These are phyloP conservation scores for Macrophomina phaseolina DNA, from an alignment of 2,329 filamentous ascomycete species.

Conservation along the genomic window DNA sequence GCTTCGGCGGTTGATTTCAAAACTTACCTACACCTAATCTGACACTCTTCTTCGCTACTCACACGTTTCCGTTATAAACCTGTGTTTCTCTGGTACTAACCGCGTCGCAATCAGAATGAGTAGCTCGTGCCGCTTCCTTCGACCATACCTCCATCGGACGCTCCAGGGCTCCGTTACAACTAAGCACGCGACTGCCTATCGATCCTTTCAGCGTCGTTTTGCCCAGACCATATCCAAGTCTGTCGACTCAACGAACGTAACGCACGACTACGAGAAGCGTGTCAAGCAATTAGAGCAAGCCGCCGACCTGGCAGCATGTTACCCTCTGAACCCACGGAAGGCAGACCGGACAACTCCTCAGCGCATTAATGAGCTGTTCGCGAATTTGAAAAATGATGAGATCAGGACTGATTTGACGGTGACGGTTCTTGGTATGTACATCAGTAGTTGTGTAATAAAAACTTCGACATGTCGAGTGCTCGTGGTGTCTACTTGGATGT, in stretches of 20 bases:
- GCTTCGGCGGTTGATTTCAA: conserved; percentile 59
- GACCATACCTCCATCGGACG: conserved; percentile 59
- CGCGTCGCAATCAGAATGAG: conserved; percentile 53
- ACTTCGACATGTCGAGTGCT: not conserved
- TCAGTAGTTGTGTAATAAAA: conserved; percentile 12
- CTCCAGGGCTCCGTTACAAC: conserved; percentile 37
- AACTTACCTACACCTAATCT: conserved; percentile 33
- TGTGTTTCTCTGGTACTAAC: conserved; percentile 46
- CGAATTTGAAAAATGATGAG: conserved; percentile 36
- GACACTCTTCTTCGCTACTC: conserved; percentile 32
- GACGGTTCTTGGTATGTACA: conserved; percentile 42
- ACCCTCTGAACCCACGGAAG: conserved; percentile 51
- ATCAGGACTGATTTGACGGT: conserved; percentile 38
- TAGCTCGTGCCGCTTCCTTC: conserved; percentile 58
- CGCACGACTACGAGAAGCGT: conserved; percentile 55
- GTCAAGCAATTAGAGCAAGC: conserved; percentile 57
- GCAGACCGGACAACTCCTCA: conserved; percentile 30
- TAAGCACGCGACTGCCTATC: conserved; percentile 51
- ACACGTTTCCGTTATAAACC: not conserved
- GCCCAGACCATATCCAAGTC: conserved; percentile 32
- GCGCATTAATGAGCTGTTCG: conserved; percentile 36
- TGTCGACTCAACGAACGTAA: conserved; percentile 10
- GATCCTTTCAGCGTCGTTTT: conserved; percentile 45
- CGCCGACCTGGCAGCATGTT: conserved; percentile 57
- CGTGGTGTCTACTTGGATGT: not conserved